Evolutionary conservation across 306 rosid species (phyloP).

Genomic region (Sophora flavescens): DNA sequence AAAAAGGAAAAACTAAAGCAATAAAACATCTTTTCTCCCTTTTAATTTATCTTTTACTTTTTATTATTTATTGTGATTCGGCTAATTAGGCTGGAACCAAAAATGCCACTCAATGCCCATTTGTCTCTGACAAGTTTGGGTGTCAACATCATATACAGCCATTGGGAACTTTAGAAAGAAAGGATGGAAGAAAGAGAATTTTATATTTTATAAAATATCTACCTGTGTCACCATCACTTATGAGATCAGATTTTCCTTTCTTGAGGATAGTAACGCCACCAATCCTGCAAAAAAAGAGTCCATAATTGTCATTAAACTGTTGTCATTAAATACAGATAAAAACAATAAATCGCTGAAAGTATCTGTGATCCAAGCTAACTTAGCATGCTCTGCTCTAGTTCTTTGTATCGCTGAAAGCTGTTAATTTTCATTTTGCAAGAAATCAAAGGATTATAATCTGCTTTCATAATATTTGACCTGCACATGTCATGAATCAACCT

Average conservation of each 20-base stretch:
- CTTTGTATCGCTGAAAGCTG: constrained; percentile 20
- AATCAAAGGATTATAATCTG: constrained; percentile 25
- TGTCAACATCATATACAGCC: no score
- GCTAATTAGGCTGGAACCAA: no score
- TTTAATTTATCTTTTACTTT: no score
- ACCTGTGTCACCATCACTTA: constrained; percentile 87
- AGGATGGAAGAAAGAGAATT: constrained; percentile 2
- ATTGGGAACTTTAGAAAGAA: no score
- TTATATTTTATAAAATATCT: constrained; percentile 42
- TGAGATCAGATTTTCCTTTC: constrained; percentile 84
- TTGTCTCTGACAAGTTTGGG: no score
- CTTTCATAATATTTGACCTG: constrained; percentile 20
- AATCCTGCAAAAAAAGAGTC: constrained; percentile 66
- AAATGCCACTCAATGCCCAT: no score
- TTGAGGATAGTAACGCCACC: constrained; percentile 83
- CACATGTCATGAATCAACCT: constrained; percentile 9
- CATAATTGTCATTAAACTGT: constrained; percentile 37
- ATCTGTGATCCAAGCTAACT: constrained; percentile 19
- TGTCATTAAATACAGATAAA: constrained; percentile 1
- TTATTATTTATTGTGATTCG: no score
- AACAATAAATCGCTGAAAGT: constrained; percentile 23
- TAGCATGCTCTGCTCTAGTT: constrained; percentile 27
- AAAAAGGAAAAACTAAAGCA: no score
- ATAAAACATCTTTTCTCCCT: no score
- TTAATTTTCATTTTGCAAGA: constrained; percentile 12